A percentile compares a stretch with the other conserved stretches of the same genome.
phyloP scores from a whole-genome alignment of 192 early-diverging fungal species.

The Linnemannia elongata region DNA sequence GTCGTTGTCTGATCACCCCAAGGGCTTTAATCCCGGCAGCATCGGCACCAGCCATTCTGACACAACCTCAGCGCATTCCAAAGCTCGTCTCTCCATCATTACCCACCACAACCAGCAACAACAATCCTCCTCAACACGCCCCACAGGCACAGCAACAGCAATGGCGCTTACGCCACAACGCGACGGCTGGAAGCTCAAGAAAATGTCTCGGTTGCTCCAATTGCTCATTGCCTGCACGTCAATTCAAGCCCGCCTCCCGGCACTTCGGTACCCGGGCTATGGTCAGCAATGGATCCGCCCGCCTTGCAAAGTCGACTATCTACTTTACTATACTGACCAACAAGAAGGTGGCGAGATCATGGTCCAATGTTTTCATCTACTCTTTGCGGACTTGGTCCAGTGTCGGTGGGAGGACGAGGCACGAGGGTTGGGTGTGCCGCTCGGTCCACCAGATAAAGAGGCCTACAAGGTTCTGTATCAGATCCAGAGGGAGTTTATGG shows the following conservation, averaged over 20 bases:
- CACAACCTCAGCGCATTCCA: not conserved
- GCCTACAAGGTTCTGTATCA: constrained; percentile 37
- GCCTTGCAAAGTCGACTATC: constrained; percentile 41
- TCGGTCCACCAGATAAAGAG: constrained; percentile 27
- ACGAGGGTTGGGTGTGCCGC: not conserved
- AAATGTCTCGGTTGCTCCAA: constrained; percentile 38
- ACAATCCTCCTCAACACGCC: not conserved
- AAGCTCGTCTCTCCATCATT: constrained; percentile 2
- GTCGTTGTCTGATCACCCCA: constrained; percentile 4
- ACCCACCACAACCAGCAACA: not conserved
- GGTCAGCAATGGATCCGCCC: constrained; percentile 54
- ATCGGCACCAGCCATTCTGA: not conserved
- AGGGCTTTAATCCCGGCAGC: not conserved
- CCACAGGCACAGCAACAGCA: not conserved
- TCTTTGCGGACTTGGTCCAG: constrained; percentile 43
- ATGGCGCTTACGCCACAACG: not conserved
- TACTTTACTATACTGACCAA: constrained; percentile 35
- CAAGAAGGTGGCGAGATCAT: constrained; percentile 15
- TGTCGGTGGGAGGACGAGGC: constrained; percentile 12
- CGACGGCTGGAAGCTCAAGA: constrained; percentile 22
- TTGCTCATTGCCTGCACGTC: constrained; percentile 44
- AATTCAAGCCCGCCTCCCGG: constrained; percentile 41
- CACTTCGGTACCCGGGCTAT: constrained; percentile 47
- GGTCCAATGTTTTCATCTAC: constrained; percentile 35
- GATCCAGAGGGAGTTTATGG: constrained; percentile 41